These are phyloP conservation scores for Mortierella claussenii DNA, from an alignment of 192 early-diverging fungal genomes.

Conservation along the genomic window DNA sequence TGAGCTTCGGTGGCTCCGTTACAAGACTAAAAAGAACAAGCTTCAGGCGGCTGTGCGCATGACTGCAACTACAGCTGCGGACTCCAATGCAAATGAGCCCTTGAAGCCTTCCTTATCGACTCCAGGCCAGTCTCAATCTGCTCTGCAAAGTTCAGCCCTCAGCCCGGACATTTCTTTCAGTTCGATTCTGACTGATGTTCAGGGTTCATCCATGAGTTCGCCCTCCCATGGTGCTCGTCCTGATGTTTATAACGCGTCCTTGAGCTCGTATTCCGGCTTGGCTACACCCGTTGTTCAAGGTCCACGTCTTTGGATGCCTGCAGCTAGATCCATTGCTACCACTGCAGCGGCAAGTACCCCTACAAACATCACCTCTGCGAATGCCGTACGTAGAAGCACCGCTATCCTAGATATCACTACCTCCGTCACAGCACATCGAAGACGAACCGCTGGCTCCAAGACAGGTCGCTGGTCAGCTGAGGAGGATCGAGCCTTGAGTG, in stretches of 20 bases:
- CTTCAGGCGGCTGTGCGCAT: neutral
- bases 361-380: neutral
- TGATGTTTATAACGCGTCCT: neutral
- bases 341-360: neutral
- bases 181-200: neutral
- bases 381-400: neutral
- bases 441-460: neutral
- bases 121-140: too few species aligned
- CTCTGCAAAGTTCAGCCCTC: neutral
- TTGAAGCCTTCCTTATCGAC: neutral
- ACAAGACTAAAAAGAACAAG: neutral
- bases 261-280: neutral
- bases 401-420: neutral
- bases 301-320: too few species aligned
- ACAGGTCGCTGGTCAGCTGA: constrained; percentile 7
- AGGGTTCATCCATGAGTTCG: neutral
- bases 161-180: neutral
- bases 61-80: neutral
- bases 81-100: neutral
- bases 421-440: too few species aligned
- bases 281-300: neutral
- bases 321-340: neutral
- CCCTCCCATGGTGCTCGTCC: neutral
- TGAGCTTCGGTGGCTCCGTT: neutral
- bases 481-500: neutral